Percentiles rank a stretch among this genome's conserved stretches.
Evolutionary conservation across 192 early-diverging fungal genomes (phyloP).

Genomic region (Backusella psychrophila): DNA sequence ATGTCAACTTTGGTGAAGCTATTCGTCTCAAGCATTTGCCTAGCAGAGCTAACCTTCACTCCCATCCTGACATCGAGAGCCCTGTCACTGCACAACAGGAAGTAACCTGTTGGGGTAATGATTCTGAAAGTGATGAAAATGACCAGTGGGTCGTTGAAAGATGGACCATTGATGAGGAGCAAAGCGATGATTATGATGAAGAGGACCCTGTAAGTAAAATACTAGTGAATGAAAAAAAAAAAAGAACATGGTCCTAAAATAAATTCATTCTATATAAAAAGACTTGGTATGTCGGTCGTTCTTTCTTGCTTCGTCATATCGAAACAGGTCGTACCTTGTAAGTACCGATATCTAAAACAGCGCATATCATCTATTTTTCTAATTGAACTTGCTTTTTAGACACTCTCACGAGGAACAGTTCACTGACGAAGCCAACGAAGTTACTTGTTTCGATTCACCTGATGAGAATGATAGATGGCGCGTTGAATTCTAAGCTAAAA

Average conservation of each 20-base stretch:
- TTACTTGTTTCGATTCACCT: constrained; percentile 45
- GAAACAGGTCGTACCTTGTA: constrained; percentile 46
- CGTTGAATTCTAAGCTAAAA: background rate
- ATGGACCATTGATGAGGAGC: constrained; percentile 27
- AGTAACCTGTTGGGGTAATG: constrained; percentile 52
- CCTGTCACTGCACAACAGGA: constrained; percentile 55
- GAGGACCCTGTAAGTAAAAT: constrained; percentile 8
- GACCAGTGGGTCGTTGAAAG: constrained; percentile 56
- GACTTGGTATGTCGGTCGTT: constrained; percentile 46
- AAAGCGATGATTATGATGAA: constrained; percentile 37
- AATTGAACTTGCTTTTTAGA: background rate
- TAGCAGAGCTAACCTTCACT: constrained; percentile 54
- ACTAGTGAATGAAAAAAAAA: background rate
- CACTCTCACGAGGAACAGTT: constrained; percentile 1
- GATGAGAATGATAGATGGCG: constrained; percentile 58
- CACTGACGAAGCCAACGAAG: constrained; percentile 45
- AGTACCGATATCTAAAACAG: constrained; percentile 41
- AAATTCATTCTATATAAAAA: background rate
- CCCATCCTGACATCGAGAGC: constrained; percentile 46
- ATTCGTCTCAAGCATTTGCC: constrained; percentile 51
- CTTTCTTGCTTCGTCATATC: constrained; percentile 47
- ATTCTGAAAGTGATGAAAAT: constrained; percentile 48
- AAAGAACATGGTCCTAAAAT: background rate
- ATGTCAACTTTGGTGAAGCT: constrained; percentile 43
- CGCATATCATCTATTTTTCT: background rate